Conservation (phyloP, 768 basidiomycete species). For the Leccinum disarticulatum region DNA sequence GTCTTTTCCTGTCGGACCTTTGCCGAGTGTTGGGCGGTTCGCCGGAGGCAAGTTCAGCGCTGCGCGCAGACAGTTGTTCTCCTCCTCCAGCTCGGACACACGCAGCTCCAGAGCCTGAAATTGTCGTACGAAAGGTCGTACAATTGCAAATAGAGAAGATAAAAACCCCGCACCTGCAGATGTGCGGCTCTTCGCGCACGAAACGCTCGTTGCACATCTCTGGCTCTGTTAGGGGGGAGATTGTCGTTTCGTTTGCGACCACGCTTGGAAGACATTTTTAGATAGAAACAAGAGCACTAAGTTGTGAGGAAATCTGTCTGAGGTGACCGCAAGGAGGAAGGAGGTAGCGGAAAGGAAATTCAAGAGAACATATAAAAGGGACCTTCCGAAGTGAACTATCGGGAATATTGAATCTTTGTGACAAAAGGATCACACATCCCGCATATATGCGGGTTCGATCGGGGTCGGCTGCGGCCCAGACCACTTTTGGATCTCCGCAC, state of each 20-base stretch:
- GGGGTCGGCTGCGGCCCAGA: slow-evolving; percentile 39
- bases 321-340: slow-evolving; percentile 34
- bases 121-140: slow-evolving; percentile 31
- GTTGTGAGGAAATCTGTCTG: slow-evolving; percentile 18
- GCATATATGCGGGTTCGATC: slow-evolving; percentile 38
- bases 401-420: slow-evolving; percentile 35
- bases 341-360: slow-evolving; percentile 33
- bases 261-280: slow-evolving; percentile 78
- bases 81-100: slow-evolving; percentile 80
- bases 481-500: slow-evolving; percentile 36
- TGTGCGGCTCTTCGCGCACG: slow-evolving; percentile 87
- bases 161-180: slow-evolving; percentile 57
- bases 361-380: slow-evolving; percentile 41
- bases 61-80: slow-evolving; percentile 72
- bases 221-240: slow-evolving; percentile 66
- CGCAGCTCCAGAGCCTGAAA: slow-evolving; percentile 76
- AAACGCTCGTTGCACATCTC: slow-evolving; percentile 89
- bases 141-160: slow-evolving; percentile 40
- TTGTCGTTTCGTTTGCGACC: slow-evolving; percentile 76
- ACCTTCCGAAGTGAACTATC: slow-evolving; percentile 35
- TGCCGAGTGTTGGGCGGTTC: slow-evolving; percentile 69
- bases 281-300: slow-evolving; percentile 10
- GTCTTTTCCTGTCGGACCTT: slow-evolving; percentile 86
- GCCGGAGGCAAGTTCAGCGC: slow-evolving; percentile 74
- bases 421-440: slow-evolving; percentile 30